phyloP scores from a whole-genome alignment of 1,284 basidiomycete species.

The Thecaphora frezii region DNA sequence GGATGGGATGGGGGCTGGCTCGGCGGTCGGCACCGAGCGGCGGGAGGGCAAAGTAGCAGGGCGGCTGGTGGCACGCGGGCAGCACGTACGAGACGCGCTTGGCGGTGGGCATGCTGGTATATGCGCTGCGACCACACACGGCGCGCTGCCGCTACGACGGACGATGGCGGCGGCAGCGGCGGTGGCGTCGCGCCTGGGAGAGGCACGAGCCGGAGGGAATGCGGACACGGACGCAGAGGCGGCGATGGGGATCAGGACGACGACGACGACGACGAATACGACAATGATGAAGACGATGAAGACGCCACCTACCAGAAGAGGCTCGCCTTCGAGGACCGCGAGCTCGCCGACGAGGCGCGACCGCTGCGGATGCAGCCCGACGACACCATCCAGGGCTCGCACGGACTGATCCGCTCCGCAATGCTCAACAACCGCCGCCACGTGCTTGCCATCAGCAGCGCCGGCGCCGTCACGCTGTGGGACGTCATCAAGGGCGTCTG shows the following conservation, averaged over 20 bases:
- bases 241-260: conserved; percentile 4
- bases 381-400: conserved; percentile 73
- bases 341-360: conserved; percentile 75
- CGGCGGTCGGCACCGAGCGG: conserved; percentile 24
- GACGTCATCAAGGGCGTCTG: conserved; percentile 81
- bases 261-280: conserved; percentile 1
- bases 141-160: neutral
- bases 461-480: conserved; percentile 83
- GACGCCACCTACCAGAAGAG: conserved; percentile 29
- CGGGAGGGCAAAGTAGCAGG: conserved; percentile 36
- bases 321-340: conserved; percentile 70
- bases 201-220: no score
- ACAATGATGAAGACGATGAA: conserved; percentile 14
- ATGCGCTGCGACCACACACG: no score
- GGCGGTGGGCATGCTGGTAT: conserved; percentile 17
- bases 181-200: neutral
- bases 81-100: conserved; percentile 45
- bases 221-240: conserved; percentile 4
- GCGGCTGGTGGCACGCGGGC: conserved; percentile 24
- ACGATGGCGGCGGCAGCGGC: no score
- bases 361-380: conserved; percentile 70
- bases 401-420: conserved; percentile 79
- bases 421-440: conserved; percentile 89
- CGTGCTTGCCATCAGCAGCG: conserved; percentile 84
- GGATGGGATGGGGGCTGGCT: conserved; percentile 21